Evolutionary conservation across 2,329 filamentous ascomycete genomes (phyloP), one percentile per base, ranked within the genome.

Genomic region (Seiridium unicorne): DNA sequence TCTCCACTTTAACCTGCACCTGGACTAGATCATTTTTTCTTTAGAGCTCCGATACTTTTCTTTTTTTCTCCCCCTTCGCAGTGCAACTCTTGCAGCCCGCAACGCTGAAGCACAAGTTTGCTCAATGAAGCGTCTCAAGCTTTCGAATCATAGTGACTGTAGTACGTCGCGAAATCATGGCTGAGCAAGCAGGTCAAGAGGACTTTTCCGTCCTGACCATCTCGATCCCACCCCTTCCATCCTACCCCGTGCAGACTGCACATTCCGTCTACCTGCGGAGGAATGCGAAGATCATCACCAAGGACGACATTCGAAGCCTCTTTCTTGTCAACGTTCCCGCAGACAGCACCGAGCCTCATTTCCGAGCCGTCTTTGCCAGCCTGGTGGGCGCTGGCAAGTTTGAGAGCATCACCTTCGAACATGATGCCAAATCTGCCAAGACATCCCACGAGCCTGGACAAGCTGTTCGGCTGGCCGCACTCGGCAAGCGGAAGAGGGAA

Each of bases 291-390:
- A 83, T 91, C 46, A 87, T 91, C 11, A 90, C 89, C 6, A 81
- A 84, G 58, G 84, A 90, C 73, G 90, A 94, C 67, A 79, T 86
- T 13, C 88, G 93, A 67, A 93, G 91, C 62, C 82, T 99, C 18
- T 99, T 97, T 76, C 73, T 96, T n/a, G 90, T 93, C 64, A 98
- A 99, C 69, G 78, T 96, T 1, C 95, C 95, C 5, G 81, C 89
- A 63, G 93, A 97, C 71, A 89, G 92, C 61, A 96, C 92, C 4
- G 88, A 92, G 60, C 74, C 81, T 1, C 91, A 93, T 68, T 82
- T 98, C 47, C 88, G 92, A 49, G 81, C 87, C 47, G 78, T 98
- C 0, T 96, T 98, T 66, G 78, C 85, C 1, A 80, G 83, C 1
- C 84, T 96, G 13, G 82, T 97, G 0, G 90, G 91, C 7, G 87